Evolutionary conservation across 164 flowering plant genomes (phyloP).

Genomic region (Liriodendron chinense): DNA sequence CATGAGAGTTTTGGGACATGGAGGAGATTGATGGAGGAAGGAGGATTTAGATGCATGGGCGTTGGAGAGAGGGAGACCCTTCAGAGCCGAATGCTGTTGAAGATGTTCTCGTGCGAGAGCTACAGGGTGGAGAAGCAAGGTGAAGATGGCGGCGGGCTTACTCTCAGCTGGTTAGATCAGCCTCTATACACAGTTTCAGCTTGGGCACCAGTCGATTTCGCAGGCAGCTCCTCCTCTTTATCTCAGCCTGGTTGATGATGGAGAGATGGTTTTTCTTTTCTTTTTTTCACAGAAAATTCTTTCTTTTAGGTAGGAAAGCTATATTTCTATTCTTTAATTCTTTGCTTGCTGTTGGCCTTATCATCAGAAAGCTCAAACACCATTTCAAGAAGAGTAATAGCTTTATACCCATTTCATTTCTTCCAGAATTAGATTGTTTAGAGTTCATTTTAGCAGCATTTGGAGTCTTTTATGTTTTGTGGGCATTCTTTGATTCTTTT

Average conservation of each 20-base stretch:
- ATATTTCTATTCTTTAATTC: conserved; percentile 57
- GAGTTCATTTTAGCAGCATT: conserved; percentile 17
- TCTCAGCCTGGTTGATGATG: conserved; percentile 50
- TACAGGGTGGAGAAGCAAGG: conserved; percentile 49
- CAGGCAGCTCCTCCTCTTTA: conserved; percentile 56
- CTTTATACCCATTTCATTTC: conserved; percentile 10
- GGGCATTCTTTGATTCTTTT: conserved; percentile 49
- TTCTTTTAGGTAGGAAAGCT: conserved; percentile 45
- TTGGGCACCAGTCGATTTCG: conserved; percentile 66
- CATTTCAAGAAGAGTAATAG: conserved; percentile 4
- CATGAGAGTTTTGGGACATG: conserved; percentile 64
- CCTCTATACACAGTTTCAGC: conserved; percentile 85
- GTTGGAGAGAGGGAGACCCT: conserved; percentile 58
- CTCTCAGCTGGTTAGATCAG: conserved; percentile 75
- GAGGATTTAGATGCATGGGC: conserved; percentile 52
- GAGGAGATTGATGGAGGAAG: conserved; percentile 64
- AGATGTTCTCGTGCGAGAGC: conserved; percentile 56
- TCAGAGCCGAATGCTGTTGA: conserved; percentile 76
- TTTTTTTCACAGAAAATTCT: conserved; percentile 34
- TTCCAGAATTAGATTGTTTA: conserved; percentile 7
- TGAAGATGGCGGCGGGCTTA: conserved; percentile 46
- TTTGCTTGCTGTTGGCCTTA: conserved; percentile 38
- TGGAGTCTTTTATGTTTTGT: conserved; percentile 19
- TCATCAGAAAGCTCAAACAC: conserved; percentile 8
- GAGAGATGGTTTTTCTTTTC: background rate